These are phyloP conservation scores for Neonectria ditissima DNA, from an alignment of 2,329 filamentous ascomycete genomes.

Conservation along the genomic window DNA sequence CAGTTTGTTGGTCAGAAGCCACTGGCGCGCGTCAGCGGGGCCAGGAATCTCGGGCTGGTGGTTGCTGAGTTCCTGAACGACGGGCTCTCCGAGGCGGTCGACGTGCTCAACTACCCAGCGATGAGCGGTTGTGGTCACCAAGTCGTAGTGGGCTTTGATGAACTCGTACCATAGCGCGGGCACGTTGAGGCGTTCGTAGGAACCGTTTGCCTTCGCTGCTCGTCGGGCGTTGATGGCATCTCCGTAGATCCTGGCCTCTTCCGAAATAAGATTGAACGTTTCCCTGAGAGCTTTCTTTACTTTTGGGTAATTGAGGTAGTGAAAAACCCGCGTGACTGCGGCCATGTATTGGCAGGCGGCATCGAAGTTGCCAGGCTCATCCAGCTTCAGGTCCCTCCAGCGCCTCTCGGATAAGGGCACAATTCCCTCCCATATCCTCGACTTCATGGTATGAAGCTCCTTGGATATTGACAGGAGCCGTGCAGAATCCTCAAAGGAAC, in stretches of 20 bases:
- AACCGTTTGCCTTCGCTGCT: neutral
- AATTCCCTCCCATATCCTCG: neutral
- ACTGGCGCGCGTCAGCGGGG: neutral
- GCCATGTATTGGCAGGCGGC: neutral
- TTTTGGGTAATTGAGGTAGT: neutral
- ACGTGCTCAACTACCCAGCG: neutral
- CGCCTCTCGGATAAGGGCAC: neutral
- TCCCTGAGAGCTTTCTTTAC: neutral
- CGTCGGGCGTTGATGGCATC: neutral
- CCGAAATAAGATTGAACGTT: neutral
- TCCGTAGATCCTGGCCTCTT: neutral
- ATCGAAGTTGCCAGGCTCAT: neutral
- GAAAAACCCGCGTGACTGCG: neutral
- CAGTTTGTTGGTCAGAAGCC: neutral
- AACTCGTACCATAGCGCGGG: neutral
- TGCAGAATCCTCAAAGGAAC: neutral
- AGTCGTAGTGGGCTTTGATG: neutral
- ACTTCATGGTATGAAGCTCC: conserved; percentile 2
- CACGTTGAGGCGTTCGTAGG: neutral
- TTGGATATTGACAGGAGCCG: neutral
- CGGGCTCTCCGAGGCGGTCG: neutral
- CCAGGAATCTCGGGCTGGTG: neutral
- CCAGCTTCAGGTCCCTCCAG: conserved; percentile 2
- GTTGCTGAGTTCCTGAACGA: neutral
- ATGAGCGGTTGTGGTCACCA: neutral